These are phyloP conservation scores for Westerdykella sp. DNA, from an alignment of 2,329 filamentous ascomycete genomes.

Conservation along the genomic window DNA sequence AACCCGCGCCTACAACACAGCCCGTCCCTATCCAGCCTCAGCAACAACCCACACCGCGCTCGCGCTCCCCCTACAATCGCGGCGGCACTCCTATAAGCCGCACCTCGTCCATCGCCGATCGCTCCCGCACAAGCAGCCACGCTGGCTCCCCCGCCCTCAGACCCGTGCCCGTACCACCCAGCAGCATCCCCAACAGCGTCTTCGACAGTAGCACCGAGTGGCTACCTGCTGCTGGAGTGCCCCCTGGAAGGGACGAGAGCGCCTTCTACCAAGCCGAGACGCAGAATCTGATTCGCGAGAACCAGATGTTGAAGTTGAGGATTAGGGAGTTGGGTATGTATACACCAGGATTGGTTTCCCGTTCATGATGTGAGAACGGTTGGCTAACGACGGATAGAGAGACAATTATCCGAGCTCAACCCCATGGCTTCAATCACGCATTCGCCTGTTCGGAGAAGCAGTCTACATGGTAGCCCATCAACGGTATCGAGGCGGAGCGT, in stretches of 20 bases:
- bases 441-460: conserved; percentile 23
- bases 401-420: conserved; percentile 30
- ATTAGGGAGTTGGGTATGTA: conserved; percentile 63
- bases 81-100: conserved; percentile 31
- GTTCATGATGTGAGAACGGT: neutral
- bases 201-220: conserved; percentile 53
- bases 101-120: conserved; percentile 39
- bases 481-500: conserved; percentile 4
- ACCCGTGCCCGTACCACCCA: conserved; percentile 44
- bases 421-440: conserved; percentile 27
- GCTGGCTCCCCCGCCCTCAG: conserved; percentile 43
- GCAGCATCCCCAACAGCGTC: conserved; percentile 36
- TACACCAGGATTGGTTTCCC: conserved; percentile 7
- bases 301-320: conserved; percentile 72
- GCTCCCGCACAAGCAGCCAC: conserved; percentile 36
- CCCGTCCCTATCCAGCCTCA: conserved; percentile 26
- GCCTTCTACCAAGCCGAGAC: conserved; percentile 79
- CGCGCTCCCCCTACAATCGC: conserved; percentile 28
- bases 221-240: conserved; percentile 45
- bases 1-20: conserved; percentile 22
- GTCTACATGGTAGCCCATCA: conserved; percentile 19
- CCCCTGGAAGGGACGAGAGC: conserved; percentile 56
- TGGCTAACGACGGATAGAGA: conserved; percentile 18
- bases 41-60: conserved; percentile 43
- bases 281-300: conserved; percentile 69